These are phyloP conservation scores for Solanum appendiculatum DNA, from an alignment of 257 asterid genomes.

Conservation along the genomic window DNA sequence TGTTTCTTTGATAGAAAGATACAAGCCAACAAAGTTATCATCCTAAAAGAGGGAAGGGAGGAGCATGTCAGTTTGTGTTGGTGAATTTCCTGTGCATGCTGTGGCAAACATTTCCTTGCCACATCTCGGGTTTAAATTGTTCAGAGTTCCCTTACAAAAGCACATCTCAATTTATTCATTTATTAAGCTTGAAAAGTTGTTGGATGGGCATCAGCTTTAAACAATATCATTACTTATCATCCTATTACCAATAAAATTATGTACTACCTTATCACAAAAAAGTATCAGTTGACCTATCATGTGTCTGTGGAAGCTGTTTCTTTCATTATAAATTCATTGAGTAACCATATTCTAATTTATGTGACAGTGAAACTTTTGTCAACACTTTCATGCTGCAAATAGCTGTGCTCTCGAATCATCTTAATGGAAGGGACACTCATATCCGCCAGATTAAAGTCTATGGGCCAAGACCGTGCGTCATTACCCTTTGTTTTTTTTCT, in stretches of 20 bases:
- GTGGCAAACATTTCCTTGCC: background rate
- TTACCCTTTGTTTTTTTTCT: background rate
- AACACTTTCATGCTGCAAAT: constrained; percentile 96
- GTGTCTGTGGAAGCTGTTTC: background rate
- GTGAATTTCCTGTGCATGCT: background rate
- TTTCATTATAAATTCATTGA: background rate
- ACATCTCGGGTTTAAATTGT: background rate
- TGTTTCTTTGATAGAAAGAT: background rate
- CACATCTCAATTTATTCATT: background rate
- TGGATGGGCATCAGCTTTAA: background rate
- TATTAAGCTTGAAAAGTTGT: background rate
- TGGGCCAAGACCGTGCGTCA: constrained; percentile 82
- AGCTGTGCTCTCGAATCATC: constrained; percentile 72
- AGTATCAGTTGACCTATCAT: background rate
- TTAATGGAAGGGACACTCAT: constrained; percentile 91
- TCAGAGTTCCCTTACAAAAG: background rate
- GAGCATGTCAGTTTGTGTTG: background rate
- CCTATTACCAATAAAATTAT: background rate
- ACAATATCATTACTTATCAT: background rate
- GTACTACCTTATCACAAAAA: background rate
- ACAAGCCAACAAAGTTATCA: background rate
- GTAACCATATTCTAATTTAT: background rate
- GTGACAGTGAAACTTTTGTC: constrained; percentile 85
- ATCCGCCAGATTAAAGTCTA: constrained; percentile 92
- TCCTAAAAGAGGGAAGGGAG: background rate